Conservation (phyloP, 202 grass and related monocot species). For the Digitaria exilis region DNA sequence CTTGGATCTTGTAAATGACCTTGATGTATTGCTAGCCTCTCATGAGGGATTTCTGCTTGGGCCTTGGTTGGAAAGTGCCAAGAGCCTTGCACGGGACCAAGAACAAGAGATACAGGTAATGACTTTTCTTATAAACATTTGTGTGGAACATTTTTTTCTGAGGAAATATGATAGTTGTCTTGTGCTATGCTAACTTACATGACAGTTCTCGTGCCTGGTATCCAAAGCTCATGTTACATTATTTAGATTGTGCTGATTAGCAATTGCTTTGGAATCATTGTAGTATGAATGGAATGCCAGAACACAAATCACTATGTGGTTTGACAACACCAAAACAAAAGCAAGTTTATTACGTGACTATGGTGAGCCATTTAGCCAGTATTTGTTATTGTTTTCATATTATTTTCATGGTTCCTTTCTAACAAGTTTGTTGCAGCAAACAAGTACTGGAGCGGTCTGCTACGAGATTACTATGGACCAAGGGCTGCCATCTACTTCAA, state of each 20-base stretch:
- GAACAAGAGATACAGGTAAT: constrained; percentile 68
- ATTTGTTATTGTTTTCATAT: neutral
- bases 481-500: constrained; percentile 80
- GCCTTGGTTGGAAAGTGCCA: constrained; percentile 79
- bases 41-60: constrained; percentile 89
- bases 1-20: constrained; percentile 67
- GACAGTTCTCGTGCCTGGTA: neutral
- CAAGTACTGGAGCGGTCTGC: constrained; percentile 86
- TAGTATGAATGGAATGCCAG: constrained; percentile 98
- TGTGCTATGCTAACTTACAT: neutral
- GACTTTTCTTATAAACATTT: neutral
- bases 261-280: constrained; percentile 7
- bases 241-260: constrained; percentile 10
- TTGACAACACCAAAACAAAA: constrained; percentile 73
- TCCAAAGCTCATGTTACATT: neutral
- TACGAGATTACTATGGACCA: constrained; percentile 70
- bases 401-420: neutral
- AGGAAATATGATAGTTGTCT: neutral
- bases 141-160: too few relatives aligned
- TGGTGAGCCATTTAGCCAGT: constrained; percentile 33
- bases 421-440: constrained; percentile 58
- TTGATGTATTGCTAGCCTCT: constrained; percentile 61
- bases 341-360: constrained; percentile 83
- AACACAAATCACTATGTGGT: constrained; percentile 95
- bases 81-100: constrained; percentile 53